Conservation (phyloP, 441 rosid genomes). For the Corymbia calophylla region DNA sequence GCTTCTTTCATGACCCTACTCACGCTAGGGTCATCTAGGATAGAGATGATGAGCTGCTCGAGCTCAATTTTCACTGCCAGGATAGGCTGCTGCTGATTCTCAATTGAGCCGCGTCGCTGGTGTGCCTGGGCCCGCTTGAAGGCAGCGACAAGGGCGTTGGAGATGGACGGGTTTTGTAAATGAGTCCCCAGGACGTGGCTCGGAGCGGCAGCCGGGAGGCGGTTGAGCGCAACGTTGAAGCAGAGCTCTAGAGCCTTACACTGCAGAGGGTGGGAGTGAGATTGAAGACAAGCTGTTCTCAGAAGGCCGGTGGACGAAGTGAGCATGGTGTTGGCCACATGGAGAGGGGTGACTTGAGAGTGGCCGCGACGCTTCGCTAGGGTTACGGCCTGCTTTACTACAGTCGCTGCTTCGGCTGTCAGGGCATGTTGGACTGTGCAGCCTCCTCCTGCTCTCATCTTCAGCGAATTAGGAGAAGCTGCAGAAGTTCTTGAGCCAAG, state of each 20-base stretch:
- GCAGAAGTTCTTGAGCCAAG: constrained; percentile 1
- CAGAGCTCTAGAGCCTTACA: constrained; percentile 71
- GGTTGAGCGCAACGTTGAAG: constrained; percentile 73
- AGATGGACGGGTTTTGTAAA: constrained; percentile 46
- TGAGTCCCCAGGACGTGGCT: constrained; percentile 41
- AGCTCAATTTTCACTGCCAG: constrained; percentile 60
- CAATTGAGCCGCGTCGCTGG: constrained; percentile 67
- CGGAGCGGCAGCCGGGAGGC: constrained; percentile 50
- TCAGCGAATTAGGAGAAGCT: neutral
- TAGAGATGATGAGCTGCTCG: constrained; percentile 65
- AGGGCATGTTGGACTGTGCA: constrained; percentile 69
- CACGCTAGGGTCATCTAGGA: constrained; percentile 69
- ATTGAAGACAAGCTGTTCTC: constrained; percentile 61
- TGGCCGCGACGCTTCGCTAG: constrained; percentile 65
- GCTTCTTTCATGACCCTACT: constrained; percentile 82
- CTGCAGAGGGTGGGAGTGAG: constrained; percentile 69
- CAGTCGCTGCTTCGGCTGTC: constrained; percentile 47
- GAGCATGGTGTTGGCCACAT: constrained; percentile 71
- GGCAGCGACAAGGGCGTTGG: constrained; percentile 70
- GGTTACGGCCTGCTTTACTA: constrained; percentile 54
- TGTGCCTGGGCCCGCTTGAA: constrained; percentile 81
- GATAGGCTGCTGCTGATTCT: constrained; percentile 59
- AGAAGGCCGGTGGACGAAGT: constrained; percentile 42
- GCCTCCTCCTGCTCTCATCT: constrained; percentile 59
- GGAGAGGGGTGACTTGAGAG: constrained; percentile 77